phyloP scores from a whole-genome alignment of 2,329 filamentous ascomycete genomes.

The Acrocalymma vagum region DNA sequence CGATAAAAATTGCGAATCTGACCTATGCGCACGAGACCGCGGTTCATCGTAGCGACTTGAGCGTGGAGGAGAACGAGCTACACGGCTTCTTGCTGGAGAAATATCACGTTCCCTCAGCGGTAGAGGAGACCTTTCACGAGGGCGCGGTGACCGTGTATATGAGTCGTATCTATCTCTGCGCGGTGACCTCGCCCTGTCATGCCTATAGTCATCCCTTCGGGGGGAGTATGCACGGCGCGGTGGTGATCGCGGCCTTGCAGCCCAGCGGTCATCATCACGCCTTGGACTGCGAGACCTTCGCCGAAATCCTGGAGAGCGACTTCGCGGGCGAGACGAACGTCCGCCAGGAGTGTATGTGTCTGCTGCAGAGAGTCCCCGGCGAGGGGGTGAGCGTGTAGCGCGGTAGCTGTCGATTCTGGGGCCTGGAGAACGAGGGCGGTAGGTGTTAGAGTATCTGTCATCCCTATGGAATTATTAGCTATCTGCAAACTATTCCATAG shows the following conservation, averaged over 20 bases:
- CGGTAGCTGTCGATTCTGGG: slow-evolving; percentile 48
- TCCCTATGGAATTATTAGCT: slow-evolving; percentile 35
- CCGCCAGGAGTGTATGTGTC: slow-evolving; percentile 52
- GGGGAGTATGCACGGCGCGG: slow-evolving; percentile 52
- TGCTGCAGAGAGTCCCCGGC: slow-evolving; percentile 44
- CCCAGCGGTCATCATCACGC: slow-evolving; percentile 52
- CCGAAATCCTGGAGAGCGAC: slow-evolving; percentile 49
- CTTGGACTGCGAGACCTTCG: slow-evolving; percentile 51
- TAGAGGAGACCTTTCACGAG: slow-evolving; percentile 53
- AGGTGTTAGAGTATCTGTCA: slow-evolving; percentile 48
- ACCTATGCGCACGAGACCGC: slow-evolving; percentile 49
- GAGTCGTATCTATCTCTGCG: slow-evolving; percentile 49
- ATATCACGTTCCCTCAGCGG: slow-evolving; percentile 53
- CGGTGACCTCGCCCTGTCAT: slow-evolving; percentile 51
- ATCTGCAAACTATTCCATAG: background rate
- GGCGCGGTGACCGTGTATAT: slow-evolving; percentile 51
- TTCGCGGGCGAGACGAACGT: slow-evolving; percentile 45
- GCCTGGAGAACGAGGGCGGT: slow-evolving; percentile 45
- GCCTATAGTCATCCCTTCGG: slow-evolving; percentile 47
- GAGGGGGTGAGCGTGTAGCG: slow-evolving; percentile 43
- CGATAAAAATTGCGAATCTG: slow-evolving; percentile 15
- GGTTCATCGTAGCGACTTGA: slow-evolving; percentile 55
- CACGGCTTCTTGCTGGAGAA: slow-evolving; percentile 57
- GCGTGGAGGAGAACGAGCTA: slow-evolving; percentile 53
- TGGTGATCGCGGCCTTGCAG: slow-evolving; percentile 58